Base-by-base conservation (phyloP, 805 yeast genomes). In the Nakazawaea peltata region DNA sequence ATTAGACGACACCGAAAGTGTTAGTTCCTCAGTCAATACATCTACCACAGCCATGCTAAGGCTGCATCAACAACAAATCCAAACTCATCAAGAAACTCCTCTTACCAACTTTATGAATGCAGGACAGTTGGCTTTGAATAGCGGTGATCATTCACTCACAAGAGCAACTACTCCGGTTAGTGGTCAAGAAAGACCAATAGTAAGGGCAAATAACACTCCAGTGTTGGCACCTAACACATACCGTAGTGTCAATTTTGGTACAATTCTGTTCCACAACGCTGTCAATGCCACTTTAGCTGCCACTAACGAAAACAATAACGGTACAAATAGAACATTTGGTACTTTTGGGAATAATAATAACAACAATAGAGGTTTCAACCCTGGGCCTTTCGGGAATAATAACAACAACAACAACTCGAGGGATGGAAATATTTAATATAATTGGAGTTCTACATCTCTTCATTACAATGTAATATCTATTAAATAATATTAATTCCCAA, bases 201-300 rank as follows among this genome's bases (percentile, higher is more conserved):
- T 25, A 15, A 25, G 7, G 22, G 17, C 21, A 4, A 25, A 24
- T 16, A 25, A 18, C 21, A 26, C 8, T 2, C 31, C 47, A 33
- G 19, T 30, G 15, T 14, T 35, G 31, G 36, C 36, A 25, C 31
- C 41, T 9, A 27, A 30, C 16, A 33, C n/a, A 19, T 27, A 19
- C 18, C 16, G 32, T 10, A 26, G 34, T 12, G 26, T 26, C 16
- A 37, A 32, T 26, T 37, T 37, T 16, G 41, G 41, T 9, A 33
- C 41, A 6, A 33, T 33, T 15, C 36, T 33, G 32, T 37, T 37
- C 28, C 41, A 37, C 19, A 37, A 37, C 26, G 41, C 41, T 5
- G 41, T 37, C 3, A 19, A 30, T 37, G 41, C 41, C 5, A 37
- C 41, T 14, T 28, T 37, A 16, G 27, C 33, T 19, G 41, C 41